Conservation (phyloP, 2,329 filamentous ascomycete genomes). For the Fusarium lyarnte region DNA sequence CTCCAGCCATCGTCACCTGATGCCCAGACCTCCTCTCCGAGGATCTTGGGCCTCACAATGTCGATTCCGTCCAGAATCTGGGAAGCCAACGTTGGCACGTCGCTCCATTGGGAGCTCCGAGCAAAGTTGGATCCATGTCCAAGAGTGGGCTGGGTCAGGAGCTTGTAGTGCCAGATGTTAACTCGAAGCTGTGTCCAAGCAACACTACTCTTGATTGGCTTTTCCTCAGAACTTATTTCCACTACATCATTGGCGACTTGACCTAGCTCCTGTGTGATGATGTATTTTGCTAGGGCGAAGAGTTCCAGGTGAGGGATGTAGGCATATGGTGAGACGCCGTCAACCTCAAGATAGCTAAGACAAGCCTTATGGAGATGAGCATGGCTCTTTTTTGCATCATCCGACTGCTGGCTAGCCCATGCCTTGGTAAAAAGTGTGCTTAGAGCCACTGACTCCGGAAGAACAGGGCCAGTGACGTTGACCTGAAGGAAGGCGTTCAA, state of each 20-base stretch:
- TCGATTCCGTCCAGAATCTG: slow-evolving; percentile 56
- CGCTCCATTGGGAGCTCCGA: slow-evolving; percentile 67
- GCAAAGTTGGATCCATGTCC: slow-evolving; percentile 65
- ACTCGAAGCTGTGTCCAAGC: slow-evolving; percentile 75
- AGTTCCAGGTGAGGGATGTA: slow-evolving; percentile 86
- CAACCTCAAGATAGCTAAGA: slow-evolving; percentile 75
- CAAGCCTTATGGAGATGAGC: slow-evolving; percentile 64
- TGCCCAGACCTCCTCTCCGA: slow-evolving; percentile 52
- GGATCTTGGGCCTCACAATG: slow-evolving; percentile 53
- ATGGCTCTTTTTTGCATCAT: slow-evolving; percentile 34
- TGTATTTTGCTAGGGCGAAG: slow-evolving; percentile 74
- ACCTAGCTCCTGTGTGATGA: slow-evolving; percentile 50
- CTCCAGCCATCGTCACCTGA: slow-evolving; percentile 50
- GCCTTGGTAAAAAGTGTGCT: slow-evolving; percentile 54
- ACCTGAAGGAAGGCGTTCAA: slow-evolving; percentile 84
- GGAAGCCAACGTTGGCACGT: slow-evolving; percentile 65
- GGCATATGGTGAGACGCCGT: slow-evolving; percentile 87
- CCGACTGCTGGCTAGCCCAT: slow-evolving; percentile 40
- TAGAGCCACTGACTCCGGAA: slow-evolving; percentile 53
- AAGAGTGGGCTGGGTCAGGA: slow-evolving; percentile 66
- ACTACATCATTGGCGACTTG: slow-evolving; percentile 39
- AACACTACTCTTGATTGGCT: slow-evolving; percentile 57
- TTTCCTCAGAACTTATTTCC: slow-evolving; percentile 38
- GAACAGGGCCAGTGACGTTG: slow-evolving; percentile 86
- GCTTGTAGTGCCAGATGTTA: slow-evolving; percentile 74